Conservation (phyloP, 2,329 filamentous ascomycete genomes). For the Ceratocystis huliohia region DNA sequence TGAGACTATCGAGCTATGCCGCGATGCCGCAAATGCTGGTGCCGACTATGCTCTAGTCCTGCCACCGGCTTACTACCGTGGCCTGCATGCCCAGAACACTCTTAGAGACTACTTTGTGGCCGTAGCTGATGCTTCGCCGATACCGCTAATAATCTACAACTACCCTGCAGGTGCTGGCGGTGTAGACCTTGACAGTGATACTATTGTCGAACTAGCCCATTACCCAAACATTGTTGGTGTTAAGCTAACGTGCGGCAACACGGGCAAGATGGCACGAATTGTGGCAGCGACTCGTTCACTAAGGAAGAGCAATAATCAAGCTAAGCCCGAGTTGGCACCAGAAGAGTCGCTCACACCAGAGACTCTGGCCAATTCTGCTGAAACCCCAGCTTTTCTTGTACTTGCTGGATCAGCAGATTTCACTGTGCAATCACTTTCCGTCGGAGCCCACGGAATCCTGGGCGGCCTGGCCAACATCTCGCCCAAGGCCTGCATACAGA, state of each 20-base stretch:
- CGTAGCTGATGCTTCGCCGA: slow-evolving; percentile 44
- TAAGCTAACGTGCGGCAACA: slow-evolving; percentile 53
- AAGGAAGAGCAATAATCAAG: neutral
- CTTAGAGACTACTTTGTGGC: slow-evolving; percentile 45
- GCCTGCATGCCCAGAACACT: slow-evolving; percentile 45
- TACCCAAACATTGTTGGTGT: slow-evolving; percentile 48
- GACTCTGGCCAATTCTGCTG: neutral
- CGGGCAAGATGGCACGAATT: slow-evolving; percentile 43
- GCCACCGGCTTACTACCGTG: slow-evolving; percentile 63
- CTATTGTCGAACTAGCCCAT: slow-evolving; percentile 39
- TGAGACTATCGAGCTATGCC: slow-evolving; percentile 57
- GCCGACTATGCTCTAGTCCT: slow-evolving; percentile 66
- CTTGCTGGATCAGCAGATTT: slow-evolving; percentile 35
- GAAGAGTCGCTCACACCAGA: neutral
- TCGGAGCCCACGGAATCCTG: slow-evolving; percentile 32
- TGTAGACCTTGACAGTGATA: slow-evolving; percentile 45
- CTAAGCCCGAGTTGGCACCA: neutral
- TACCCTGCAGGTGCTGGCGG: slow-evolving; percentile 46
- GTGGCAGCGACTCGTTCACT: slow-evolving; percentile 32
- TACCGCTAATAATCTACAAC: slow-evolving; percentile 53
- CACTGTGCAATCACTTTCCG: slow-evolving; percentile 32
- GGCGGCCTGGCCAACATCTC: slow-evolving; percentile 32
- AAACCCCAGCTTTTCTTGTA: slow-evolving; percentile 29
- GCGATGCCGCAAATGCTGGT: slow-evolving; percentile 54
- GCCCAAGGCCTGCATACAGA: slow-evolving; percentile 29